Percentiles rank a stretch among this genome's conserved stretches.
These are phyloP conservation scores for Grigorovia humatica DNA, from an alignment of 805 yeast genomes.

Conservation along the genomic window DNA sequence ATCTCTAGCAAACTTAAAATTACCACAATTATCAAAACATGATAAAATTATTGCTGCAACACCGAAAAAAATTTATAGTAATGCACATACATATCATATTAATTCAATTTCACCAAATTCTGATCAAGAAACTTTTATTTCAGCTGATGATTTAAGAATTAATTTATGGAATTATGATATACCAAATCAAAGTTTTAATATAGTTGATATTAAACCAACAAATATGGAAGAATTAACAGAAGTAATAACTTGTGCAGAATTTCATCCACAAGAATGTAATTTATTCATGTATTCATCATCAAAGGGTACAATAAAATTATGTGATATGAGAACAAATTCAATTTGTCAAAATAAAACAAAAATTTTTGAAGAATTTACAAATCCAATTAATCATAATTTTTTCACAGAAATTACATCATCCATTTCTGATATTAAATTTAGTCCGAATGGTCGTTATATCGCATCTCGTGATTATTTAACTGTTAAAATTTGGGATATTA, in stretches of 20 bases:
- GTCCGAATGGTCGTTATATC: conserved; percentile 85
- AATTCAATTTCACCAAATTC: conserved; percentile 90
- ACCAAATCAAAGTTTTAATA: conserved; percentile 91
- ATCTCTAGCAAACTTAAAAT: conserved; percentile 41
- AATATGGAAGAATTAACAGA: conserved; percentile 98
- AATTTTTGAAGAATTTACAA: conserved; percentile 85
- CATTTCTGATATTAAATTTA: conserved; percentile 86
- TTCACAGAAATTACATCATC: conserved; percentile 95
- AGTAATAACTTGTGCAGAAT: conserved; percentile 92
- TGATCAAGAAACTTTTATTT: conserved; percentile 90
- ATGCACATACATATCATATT: conserved; percentile 97
- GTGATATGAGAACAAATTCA: conserved; percentile 94
- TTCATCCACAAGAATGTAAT: conserved; percentile 89
- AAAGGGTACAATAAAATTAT: conserved; percentile 89
- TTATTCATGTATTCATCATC: conserved; percentile 90
- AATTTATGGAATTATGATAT: conserved; percentile 92
- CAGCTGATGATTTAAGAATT: conserved; percentile 89
- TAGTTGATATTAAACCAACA: conserved; percentile 94
- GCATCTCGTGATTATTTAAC: conserved; percentile 97
- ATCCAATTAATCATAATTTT: conserved; percentile 86
- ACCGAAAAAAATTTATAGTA: conserved; percentile 82
- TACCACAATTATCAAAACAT: conserved; percentile 87
- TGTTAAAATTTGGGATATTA: conserved; percentile 95
- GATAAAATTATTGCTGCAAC: conserved; percentile 93
- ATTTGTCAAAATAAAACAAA: conserved; percentile 84